Evolutionary conservation across 139 green algal species (phyloP), one percentile per base, ranked within the genome.

Genomic region (Zygnema circumcarinatum): DNA sequence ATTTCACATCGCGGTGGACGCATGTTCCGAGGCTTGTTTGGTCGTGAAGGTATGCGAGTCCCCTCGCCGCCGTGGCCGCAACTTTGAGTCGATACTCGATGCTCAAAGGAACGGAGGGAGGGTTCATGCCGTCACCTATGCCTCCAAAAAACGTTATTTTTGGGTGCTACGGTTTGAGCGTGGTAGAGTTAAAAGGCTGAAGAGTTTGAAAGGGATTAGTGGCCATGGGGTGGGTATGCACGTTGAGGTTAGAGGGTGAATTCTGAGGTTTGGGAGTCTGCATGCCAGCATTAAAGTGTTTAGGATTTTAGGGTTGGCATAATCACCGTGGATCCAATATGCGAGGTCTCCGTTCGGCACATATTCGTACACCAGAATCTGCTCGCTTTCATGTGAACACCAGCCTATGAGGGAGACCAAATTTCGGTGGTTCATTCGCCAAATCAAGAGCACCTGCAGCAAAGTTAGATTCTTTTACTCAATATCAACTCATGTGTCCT

Each of bases 301-400:
- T n/a, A n/a, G n/a, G n/a, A n/a, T n/a, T n/a, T n/a, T n/a, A n/a
- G n/a, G n/a, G n/a, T n/a, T n/a, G n/a, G n/a, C n/a, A n/a, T n/a
- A 62, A 7, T 16, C 47, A 62, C 47, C 47, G 16, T 62, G 47
- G 47, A 62, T 62, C 47, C 47, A 62, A 62, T 78, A 52, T 0
- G 33, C 33, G 20, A 86, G 80, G 22, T 38, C 53, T 68, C 80
- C 80, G 32, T 86, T 86, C 29, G 47, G 38, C 20, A 86, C 54
- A 40, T 80, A 86, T 41, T 86, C 54, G 80, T 86, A 86, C 25
- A 86, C 80, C 25, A 86, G 80, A 3, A 86, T 78, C 25, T 86
- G 52, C 53, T 86, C 80, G 36, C 25, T 52, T 16, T 79, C 47
- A 36, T 81, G 29, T 40, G 74, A 68, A 25, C 80, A 86, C 36